A percentile compares a stretch with the other conserved stretches of the same genome.
Conservation (phyloP, 805 yeast genomes). For the Soucietia sequanensis region DNA sequence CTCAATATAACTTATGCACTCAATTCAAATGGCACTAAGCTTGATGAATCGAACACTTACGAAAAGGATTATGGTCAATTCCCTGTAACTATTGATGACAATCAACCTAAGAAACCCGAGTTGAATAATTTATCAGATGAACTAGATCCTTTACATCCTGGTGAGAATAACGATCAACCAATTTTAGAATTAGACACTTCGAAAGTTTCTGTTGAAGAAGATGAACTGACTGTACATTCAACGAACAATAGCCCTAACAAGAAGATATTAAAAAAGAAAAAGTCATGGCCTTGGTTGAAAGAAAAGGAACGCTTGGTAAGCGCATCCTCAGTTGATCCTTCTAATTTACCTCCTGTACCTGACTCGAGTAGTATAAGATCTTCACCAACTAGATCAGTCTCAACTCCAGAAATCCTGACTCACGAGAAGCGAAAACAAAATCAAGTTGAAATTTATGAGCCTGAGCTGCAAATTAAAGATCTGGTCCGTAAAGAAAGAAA, state of each 20-base stretch:
- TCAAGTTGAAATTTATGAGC: conserved; percentile 3
- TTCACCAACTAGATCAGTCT: conserved; percentile 31
- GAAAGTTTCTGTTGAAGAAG: neutral
- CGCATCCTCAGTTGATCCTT: conserved; percentile 25
- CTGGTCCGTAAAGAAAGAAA: conserved; percentile 9
- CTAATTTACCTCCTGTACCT: conserved; percentile 19
- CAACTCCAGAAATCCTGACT: conserved; percentile 32
- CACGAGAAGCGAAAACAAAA: neutral
- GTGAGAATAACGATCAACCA: too few species aligned
- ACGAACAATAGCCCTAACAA: conserved; percentile 1
- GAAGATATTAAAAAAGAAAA: conserved; percentile 31
- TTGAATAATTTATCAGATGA: too few species aligned
- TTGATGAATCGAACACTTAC: too few species aligned
- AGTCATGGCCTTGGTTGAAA: conserved; percentile 43
- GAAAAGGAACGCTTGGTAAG: conserved; percentile 29
- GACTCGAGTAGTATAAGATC: conserved; percentile 10
- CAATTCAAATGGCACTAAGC: too few species aligned
- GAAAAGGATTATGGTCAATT: neutral
- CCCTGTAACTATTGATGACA: conserved; percentile 1
- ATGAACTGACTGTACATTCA: too few species aligned
- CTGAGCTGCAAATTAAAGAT: conserved; percentile 1
- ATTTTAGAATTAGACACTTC: neutral
- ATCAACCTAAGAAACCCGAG: too few species aligned
- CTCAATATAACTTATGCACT: too few species aligned
- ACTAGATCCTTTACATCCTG: too few species aligned